These are phyloP conservation scores for Chaetomium globosum DNA, from an alignment of 2,329 filamentous ascomycete genomes.

Conservation along the genomic window DNA sequence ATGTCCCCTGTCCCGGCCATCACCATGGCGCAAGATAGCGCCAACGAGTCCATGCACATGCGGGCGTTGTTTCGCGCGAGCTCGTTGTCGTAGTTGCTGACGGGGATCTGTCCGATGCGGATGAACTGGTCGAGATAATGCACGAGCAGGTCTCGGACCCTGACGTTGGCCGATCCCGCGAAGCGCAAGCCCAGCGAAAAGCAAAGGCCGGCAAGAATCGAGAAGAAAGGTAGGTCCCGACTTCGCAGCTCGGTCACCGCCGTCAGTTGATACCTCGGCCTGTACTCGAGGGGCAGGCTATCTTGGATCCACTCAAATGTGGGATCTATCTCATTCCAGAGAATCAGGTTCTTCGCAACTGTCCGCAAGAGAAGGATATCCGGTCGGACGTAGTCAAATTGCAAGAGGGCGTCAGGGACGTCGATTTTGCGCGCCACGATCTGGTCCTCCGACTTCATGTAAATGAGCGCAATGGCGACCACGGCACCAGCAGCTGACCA, in stretches of 20 bases:
- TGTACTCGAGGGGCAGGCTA: conserved; percentile 73
- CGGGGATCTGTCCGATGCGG: conserved; percentile 66
- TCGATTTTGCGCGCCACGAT: conserved; percentile 89
- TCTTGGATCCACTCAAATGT: conserved; percentile 72
- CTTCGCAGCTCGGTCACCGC: conserved; percentile 67
- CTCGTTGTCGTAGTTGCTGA: conserved; percentile 74
- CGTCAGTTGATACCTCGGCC: conserved; percentile 61
- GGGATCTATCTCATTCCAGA: conserved; percentile 83
- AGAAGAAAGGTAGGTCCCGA: conserved; percentile 87
- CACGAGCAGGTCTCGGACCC: conserved; percentile 79
- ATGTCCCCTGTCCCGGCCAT: conserved; percentile 97
- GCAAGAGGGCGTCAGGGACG: conserved; percentile 82
- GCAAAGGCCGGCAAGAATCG: conserved; percentile 85
- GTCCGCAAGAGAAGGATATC: conserved; percentile 91
- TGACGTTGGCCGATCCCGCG: conserved; percentile 69
- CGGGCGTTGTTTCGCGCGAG: conserved; percentile 79
- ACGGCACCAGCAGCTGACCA: conserved; percentile 92
- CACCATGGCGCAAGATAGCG: conserved; percentile 79
- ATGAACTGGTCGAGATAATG: conserved; percentile 86
- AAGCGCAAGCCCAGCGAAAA: conserved; percentile 76
- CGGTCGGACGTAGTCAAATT: conserved; percentile 94
- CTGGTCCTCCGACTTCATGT: conserved; percentile 93
- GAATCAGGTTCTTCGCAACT: conserved; percentile 83
- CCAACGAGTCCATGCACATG: conserved; percentile 88
- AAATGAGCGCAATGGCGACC: conserved; percentile 85